Conservation (phyloP, 2,329 filamentous ascomycete species). For the Arthrinium puccinioides region DNA sequence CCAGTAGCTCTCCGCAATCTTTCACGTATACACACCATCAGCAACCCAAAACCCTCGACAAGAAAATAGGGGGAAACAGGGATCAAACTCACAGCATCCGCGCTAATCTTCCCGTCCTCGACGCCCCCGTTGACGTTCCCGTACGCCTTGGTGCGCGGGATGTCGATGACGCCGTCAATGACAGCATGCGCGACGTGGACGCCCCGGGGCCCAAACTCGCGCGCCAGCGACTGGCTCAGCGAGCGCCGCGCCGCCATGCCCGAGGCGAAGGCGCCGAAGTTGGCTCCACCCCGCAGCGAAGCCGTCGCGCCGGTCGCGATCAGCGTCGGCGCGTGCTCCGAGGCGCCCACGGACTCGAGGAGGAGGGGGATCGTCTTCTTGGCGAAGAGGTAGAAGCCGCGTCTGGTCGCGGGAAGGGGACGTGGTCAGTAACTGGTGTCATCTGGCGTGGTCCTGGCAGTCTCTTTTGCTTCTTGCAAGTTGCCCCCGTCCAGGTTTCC, state of each 20-base stretch:
- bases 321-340: conserved; percentile 52
- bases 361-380: conserved; percentile 59
- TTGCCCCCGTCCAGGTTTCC: no score
- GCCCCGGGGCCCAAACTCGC: conserved; percentile 68
- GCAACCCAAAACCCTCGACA: background rate
- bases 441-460: background rate
- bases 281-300: conserved; percentile 57
- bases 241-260: conserved; percentile 66
- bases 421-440: background rate
- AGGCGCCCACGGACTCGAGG: conserved; percentile 41
- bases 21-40: background rate
- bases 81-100: conserved; percentile 51
- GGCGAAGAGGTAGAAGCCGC: conserved; percentile 64
- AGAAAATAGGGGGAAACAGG: conserved; percentile 3
- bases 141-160: conserved; percentile 52
- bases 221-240: conserved; percentile 58
- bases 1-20: conserved; percentile 75
- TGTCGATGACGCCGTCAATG: conserved; percentile 71
- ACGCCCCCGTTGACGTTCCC: conserved; percentile 23
- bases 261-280: conserved; percentile 57
- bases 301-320: conserved; percentile 74
- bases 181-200: conserved; percentile 69
- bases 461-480: background rate
- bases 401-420: conserved; percentile 22
- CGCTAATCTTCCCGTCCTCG: conserved; percentile 49